phyloP scores from a whole-genome alignment of 148 eudicot genomes.

The Amaranthus palmeri region DNA sequence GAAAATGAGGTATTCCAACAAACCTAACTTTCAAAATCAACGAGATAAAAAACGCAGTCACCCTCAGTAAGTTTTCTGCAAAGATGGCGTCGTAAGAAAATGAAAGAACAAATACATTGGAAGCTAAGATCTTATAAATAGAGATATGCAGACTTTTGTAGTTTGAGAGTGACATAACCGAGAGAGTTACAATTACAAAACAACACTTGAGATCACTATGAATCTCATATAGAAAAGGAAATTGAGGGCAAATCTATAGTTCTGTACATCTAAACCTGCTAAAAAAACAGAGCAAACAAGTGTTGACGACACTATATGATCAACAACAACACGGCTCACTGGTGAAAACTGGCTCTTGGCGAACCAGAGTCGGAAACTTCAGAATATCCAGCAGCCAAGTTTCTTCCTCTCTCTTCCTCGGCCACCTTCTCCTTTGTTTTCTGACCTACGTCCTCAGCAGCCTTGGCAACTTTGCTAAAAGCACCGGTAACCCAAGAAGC shows the following conservation, averaged over 20 bases:
- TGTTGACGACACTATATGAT: neutral
- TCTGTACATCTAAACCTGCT: constrained; percentile 16
- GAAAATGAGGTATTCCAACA: too few species aligned
- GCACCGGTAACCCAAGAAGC: constrained; percentile 89
- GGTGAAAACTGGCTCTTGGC: constrained; percentile 19
- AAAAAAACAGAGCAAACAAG: neutral
- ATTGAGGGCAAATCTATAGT: too few species aligned
- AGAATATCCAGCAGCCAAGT: constrained; percentile 39
- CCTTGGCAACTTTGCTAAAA: constrained; percentile 63
- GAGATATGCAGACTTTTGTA: neutral
- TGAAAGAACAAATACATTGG: neutral
- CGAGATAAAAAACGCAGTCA: too few species aligned
- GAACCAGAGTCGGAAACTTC: constrained; percentile 34
- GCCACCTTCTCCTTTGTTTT: constrained; percentile 67
- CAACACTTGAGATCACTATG: neutral
- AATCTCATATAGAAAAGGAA: neutral
- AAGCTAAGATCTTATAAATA: neutral
- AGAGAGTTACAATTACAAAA: neutral
- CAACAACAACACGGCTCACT: constrained; percentile 15
- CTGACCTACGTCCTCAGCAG: constrained; percentile 74
- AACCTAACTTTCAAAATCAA: too few species aligned
- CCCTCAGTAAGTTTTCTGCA: neutral
- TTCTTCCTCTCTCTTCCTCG: constrained; percentile 55
- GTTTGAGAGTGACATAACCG: neutral
- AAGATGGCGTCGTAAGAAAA: neutral